A percentile compares a stretch with the other conserved stretches of the same genome.
Evolutionary conservation across 352 stramenopile genomes (phyloP).

Genomic region (Thalassiosira hispida): DNA sequence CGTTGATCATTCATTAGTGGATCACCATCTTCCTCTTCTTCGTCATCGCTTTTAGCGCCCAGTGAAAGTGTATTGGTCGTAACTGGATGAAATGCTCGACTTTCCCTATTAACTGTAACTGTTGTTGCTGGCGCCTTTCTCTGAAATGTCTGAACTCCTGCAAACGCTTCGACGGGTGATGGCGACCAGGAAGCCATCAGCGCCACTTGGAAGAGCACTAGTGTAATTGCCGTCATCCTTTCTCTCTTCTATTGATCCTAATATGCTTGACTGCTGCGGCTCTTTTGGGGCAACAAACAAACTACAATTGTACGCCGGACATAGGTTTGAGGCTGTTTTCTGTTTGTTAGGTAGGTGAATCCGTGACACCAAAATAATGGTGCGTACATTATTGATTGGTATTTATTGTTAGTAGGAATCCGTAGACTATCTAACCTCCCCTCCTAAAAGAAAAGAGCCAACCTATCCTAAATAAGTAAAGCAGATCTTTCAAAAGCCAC

Average conservation of each 20-base stretch:
- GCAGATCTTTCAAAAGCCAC: too few relatives aligned
- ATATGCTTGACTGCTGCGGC: neutral
- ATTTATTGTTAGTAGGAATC: too few relatives aligned
- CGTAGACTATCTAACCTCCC: too few relatives aligned
- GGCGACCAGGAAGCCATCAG: constrained; percentile 14
- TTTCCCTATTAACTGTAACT: neutral
- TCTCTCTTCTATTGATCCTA: neutral
- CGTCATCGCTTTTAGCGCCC: constrained; percentile 14
- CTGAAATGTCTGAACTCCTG: constrained; percentile 21
- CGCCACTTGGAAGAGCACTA: constrained; percentile 2
- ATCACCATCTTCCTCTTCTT: constrained; percentile 29
- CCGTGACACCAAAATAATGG: too few relatives aligned
- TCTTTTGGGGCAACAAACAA: too few relatives aligned
- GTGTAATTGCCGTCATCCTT: constrained; percentile 7
- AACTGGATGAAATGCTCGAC: neutral
- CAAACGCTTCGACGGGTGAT: constrained; percentile 19
- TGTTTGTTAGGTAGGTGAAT: too few relatives aligned
- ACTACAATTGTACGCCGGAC: too few relatives aligned
- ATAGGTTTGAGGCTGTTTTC: too few relatives aligned
- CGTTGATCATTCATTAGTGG: constrained; percentile 41
- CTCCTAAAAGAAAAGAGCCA: too few relatives aligned
- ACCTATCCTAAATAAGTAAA: too few relatives aligned
- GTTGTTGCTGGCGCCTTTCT: constrained; percentile 2
- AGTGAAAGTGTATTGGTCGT: neutral
- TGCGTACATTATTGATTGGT: too few relatives aligned